Evolutionary conservation across 805 yeast genomes (phyloP).

Genomic region (Kazachstania martiniae): DNA sequence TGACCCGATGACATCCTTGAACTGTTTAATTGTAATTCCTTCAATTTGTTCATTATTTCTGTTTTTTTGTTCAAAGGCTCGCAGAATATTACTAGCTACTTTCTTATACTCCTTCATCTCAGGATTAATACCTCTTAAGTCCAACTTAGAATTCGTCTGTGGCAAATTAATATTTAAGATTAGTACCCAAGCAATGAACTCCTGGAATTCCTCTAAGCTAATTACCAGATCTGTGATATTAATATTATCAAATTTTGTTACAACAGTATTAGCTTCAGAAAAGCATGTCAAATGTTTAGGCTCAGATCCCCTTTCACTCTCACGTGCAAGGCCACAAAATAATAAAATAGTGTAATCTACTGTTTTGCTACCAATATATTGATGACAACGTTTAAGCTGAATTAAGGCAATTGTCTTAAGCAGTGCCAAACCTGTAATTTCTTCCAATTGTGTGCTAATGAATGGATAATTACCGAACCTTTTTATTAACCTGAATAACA

Average conservation of each 20-base stretch:
- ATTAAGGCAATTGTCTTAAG: constrained; percentile 36
- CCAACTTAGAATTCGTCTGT: constrained; percentile 24
- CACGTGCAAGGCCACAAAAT: constrained; percentile 16
- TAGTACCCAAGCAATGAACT: constrained; percentile 40
- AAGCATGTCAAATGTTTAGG: no score
- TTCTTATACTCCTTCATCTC: constrained; percentile 36
- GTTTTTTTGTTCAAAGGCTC: constrained; percentile 7
- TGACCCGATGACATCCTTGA: constrained; percentile 23
- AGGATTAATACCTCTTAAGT: constrained; percentile 10
- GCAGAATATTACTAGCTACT: constrained; percentile 35
- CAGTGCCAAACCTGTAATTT: constrained; percentile 31
- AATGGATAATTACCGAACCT: constrained; percentile 43
- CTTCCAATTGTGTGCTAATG: constrained; percentile 25
- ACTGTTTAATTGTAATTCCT: constrained; percentile 24
- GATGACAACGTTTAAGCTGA: constrained; percentile 33
- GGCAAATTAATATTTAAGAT: constrained; percentile 32
- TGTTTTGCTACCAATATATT: constrained; percentile 26
- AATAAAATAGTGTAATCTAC: constrained; percentile 36
- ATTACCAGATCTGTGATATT: constrained; percentile 31
- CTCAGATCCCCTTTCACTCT: background rate
- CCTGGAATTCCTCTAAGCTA: constrained; percentile 32
- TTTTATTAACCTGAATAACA: constrained; percentile 33
- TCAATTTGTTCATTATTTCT: background rate
- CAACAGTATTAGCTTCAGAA: background rate
- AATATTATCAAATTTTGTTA: constrained; percentile 31